phyloP scores from a whole-genome alignment of 306 rosid species.

The Neltuma alba region DNA sequence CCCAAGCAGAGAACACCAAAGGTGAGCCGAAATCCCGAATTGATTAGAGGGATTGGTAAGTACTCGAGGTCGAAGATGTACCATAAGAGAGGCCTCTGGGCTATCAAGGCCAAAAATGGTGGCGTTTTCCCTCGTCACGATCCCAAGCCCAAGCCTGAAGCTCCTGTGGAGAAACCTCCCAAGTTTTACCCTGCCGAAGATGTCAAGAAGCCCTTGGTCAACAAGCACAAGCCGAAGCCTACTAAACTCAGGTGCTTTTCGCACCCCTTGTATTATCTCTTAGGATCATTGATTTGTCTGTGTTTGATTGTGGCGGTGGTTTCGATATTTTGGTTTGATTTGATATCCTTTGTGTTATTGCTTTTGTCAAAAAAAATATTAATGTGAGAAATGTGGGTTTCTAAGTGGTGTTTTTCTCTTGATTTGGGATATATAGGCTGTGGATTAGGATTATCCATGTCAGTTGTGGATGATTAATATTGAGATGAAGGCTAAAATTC shows the following conservation, averaged over 20 bases:
- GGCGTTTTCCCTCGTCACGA: constrained; percentile 73
- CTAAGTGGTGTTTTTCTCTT: background rate
- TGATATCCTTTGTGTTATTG: too few species aligned
- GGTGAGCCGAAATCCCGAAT: constrained; percentile 64
- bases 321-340: background rate
- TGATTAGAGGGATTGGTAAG: constrained; percentile 67
- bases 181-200: constrained; percentile 78
- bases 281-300: background rate
- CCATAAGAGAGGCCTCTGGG: constrained; percentile 78
- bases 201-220: constrained; percentile 63
- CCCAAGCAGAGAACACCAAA: constrained; percentile 46
- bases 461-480: background rate
- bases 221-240: constrained; percentile 64
- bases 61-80: constrained; percentile 69
- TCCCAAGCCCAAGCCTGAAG: constrained; percentile 49
- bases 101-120: constrained; percentile 78
- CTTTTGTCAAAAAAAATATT: background rate
- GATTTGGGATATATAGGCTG: background rate
- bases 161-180: constrained; percentile 49
- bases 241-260: constrained; percentile 57
- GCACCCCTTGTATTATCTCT: background rate
- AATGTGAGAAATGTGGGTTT: background rate
- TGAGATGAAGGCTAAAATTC: background rate
- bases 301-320: background rate
- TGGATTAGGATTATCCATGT: background rate